Conservation (phyloP, 2,329 filamentous ascomycete genomes). For the Calonectria hongkongensis region DNA sequence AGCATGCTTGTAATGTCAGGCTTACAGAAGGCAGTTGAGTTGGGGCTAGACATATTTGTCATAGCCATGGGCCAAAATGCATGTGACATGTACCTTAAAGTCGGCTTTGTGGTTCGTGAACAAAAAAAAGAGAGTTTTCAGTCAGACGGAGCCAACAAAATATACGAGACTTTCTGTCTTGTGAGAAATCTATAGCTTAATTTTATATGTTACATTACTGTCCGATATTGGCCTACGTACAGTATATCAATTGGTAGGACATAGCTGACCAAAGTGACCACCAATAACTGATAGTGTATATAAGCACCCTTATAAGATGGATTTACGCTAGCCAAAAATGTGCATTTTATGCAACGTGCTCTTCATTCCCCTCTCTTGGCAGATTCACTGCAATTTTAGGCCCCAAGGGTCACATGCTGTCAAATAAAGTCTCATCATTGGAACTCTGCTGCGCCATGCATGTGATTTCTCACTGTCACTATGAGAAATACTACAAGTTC, state of each 20-base stretch:
- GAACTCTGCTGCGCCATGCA: too few relatives aligned
- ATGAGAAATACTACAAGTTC: too few relatives aligned
- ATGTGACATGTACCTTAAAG: slow-evolving; percentile 44
- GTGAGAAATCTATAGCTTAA: neutral
- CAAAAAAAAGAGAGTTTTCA: slow-evolving; percentile 35
- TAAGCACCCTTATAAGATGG: too few relatives aligned
- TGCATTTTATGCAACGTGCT: too few relatives aligned
- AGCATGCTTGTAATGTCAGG: slow-evolving; percentile 50
- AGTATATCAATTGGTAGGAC: too few relatives aligned
- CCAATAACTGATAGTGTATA: too few relatives aligned
- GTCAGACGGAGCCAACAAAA: slow-evolving; percentile 24
- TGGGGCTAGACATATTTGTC: slow-evolving; percentile 45
- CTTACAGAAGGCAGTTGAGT: slow-evolving; percentile 41
- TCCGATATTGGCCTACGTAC: neutral
- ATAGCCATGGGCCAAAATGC: slow-evolving; percentile 47
- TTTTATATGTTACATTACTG: neutral
- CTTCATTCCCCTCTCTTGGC: too few relatives aligned
- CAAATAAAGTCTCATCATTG: too few relatives aligned
- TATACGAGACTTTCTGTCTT: slow-evolving; percentile 45
- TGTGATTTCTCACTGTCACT: too few relatives aligned
- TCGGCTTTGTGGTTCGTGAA: slow-evolving; percentile 44
- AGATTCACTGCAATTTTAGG: neutral
- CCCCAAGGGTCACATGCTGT: too few relatives aligned
- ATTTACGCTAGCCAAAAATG: neutral
- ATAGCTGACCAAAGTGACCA: too few relatives aligned